Evolutionary conservation across 345 rosid species (phyloP).

Genomic region (Salix arbutifolia): DNA sequence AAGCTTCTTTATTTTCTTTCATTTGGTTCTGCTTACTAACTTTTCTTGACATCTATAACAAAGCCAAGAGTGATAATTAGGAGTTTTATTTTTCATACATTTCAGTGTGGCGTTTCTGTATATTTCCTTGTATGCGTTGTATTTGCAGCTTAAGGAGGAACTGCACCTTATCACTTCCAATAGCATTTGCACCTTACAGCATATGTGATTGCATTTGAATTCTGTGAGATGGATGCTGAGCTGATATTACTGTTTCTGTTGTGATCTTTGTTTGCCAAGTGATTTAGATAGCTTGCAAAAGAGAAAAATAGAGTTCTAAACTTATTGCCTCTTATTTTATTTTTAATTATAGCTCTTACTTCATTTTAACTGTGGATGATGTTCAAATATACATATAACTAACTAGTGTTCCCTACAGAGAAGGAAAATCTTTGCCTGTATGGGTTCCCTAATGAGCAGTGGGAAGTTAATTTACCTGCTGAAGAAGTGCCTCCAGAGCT

Average conservation of each 20-base stretch:
- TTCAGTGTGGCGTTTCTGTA: background rate
- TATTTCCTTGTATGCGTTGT: background rate
- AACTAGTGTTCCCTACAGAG: constrained; percentile 11
- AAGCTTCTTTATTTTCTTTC: too few species aligned
- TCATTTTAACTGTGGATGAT: constrained; percentile 4
- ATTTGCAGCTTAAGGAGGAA: background rate
- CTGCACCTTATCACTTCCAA: background rate
- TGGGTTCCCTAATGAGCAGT: constrained; percentile 28
- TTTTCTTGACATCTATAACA: too few species aligned
- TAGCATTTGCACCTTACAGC: background rate
- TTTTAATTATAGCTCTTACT: background rate
- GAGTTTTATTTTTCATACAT: background rate
- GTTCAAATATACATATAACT: constrained; percentile 1
- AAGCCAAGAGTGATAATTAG: background rate
- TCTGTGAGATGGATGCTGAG: background rate
- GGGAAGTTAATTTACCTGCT: constrained; percentile 33
- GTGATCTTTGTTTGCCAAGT: background rate
- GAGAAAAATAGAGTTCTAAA: background rate
- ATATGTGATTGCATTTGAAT: background rate
- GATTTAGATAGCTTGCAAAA: background rate
- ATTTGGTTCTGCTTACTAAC: too few species aligned
- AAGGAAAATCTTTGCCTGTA: constrained; percentile 31
- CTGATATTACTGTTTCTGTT: background rate
- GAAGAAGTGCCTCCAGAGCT: constrained; percentile 34
- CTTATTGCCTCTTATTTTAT: too few species aligned